Evolutionary conservation across 306 rosid genomes (phyloP), one percentile per base, ranked within the genome.

Genomic region (Glycine latifolia): DNA sequence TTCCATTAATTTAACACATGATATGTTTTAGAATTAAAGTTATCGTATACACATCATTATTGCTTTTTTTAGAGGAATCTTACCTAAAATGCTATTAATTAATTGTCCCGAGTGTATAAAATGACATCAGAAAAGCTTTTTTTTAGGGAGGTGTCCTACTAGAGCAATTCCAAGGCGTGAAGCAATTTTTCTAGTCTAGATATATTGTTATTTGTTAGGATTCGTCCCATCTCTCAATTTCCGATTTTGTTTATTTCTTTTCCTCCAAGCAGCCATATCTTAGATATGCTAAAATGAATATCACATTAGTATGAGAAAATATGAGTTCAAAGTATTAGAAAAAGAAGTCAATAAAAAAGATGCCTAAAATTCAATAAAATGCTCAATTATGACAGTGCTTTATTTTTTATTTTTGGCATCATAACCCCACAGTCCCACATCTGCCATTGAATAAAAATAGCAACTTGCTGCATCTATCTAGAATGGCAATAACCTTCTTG

Each of bases 171-270:
- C 15, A 60, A 82, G 10, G 16, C n/a, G 37, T 43, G 56, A 62
- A 54, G 47, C 79, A 63, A 49, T 71, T 31, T 60, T 41, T 49
- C 8, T 67, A 10, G 84, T 60, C 72, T 8, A 58, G 60, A 59
- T 82, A 37, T 73, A 59, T 69, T 58, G 37, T 37, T 4, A 37
- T 37, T 37, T 4, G 41, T 59, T 12, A 82, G 10, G 54, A 48
- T 59, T 37, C 15, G 43, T 60, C 50, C 41, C 17, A 49, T 35
- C 67, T 76, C 48, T 9, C 31, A 47, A 82, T 60, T 15, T 55
- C 47, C 2, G 9, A 43, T 43, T 43, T 43, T 43, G 17, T 52
- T 3, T 4, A n/a, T 43, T 43, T 43, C 5, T 41, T 43, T 41
- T 37, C 5, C 43, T 37, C 43, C 43, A 37, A 26, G 0, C 31